Conservation (phyloP, 2,329 filamentous ascomycete genomes). For the Keithomyces neogunnii region DNA sequence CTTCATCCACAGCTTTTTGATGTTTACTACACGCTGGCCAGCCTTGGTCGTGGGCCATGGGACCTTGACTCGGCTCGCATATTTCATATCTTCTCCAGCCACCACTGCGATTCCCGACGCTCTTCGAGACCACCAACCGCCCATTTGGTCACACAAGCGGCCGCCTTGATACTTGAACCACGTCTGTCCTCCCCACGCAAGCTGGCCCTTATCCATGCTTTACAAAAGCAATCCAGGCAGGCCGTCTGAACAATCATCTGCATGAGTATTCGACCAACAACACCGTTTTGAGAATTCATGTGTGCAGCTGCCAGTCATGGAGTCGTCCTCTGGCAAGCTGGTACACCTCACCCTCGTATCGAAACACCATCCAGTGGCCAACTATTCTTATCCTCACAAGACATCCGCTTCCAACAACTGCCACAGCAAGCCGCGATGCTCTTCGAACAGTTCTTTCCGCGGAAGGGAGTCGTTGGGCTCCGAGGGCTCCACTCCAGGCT, state of each 20-base stretch:
- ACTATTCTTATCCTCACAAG: slow-evolving; percentile 31
- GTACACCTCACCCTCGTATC: slow-evolving; percentile 30
- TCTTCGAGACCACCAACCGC: too few relatives aligned
- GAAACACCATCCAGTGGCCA: slow-evolving; percentile 30
- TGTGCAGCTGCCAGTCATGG: slow-evolving; percentile 19
- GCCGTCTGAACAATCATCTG: too few relatives aligned
- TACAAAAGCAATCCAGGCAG: too few relatives aligned
- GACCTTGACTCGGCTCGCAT: background rate
- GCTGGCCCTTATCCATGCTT: too few relatives aligned
- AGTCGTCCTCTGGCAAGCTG: slow-evolving; percentile 23
- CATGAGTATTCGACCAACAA: too few relatives aligned
- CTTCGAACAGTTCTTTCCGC: slow-evolving; percentile 1
- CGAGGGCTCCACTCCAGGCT: slow-evolving; percentile 35
- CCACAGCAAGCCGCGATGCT: slow-evolving; percentile 1
- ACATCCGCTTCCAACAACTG: slow-evolving; percentile 7
- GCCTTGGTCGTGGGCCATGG: background rate
- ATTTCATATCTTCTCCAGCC: background rate
- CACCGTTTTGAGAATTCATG: too few relatives aligned
- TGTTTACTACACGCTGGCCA: background rate
- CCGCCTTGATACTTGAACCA: too few relatives aligned
- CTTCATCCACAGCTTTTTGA: background rate
- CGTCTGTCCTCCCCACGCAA: too few relatives aligned
- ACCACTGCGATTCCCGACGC: too few relatives aligned
- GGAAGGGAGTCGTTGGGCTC: slow-evolving; percentile 28
- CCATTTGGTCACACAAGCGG: too few relatives aligned